Evolutionary conservation across 371 early-diverging fungal species (phyloP).

Genomic region (Rhizopus sp.): DNA sequence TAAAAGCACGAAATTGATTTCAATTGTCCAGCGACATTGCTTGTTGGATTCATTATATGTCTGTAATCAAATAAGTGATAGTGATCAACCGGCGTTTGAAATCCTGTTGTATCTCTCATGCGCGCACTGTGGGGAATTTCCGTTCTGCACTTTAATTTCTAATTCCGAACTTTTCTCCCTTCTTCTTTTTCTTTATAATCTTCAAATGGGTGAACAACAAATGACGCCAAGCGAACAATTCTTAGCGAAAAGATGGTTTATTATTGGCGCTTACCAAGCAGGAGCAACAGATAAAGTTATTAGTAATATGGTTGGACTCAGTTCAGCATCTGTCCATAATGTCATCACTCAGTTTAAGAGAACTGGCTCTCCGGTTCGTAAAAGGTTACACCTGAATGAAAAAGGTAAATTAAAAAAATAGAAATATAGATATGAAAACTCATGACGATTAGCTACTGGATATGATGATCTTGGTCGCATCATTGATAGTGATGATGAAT

Average conservation of each 20-base stretch:
- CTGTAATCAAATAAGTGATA: too few species aligned
- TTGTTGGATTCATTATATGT: too few species aligned
- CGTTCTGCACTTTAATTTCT: background rate
- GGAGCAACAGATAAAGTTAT: slow-evolving; percentile 47
- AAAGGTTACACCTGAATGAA: background rate
- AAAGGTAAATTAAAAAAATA: slow-evolving; percentile 5
- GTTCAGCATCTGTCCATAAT: slow-evolving; percentile 38
- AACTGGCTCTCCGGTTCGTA: slow-evolving; percentile 35
- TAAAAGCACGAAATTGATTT: too few species aligned
- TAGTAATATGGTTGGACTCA: slow-evolving; percentile 43
- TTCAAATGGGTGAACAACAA: background rate
- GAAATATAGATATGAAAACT: slow-evolving; percentile 17
- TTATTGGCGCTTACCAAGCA: slow-evolving; percentile 51
- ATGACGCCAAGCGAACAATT: slow-evolving; percentile 1
- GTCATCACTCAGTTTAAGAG: slow-evolving; percentile 42
- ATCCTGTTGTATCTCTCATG: background rate
- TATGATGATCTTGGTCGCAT: slow-evolving; percentile 46
- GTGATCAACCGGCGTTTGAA: background rate
- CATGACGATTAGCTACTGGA: slow-evolving; percentile 22
- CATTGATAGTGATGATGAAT: slow-evolving; percentile 36
- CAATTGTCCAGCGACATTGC: too few species aligned
- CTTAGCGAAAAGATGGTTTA: slow-evolving; percentile 34
- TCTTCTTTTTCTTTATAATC: background rate
- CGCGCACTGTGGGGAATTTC: background rate
- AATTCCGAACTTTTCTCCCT: background rate